phyloP scores from a whole-genome alignment of 306 rosid genomes.

The Pterocarpus macrocarpus region DNA sequence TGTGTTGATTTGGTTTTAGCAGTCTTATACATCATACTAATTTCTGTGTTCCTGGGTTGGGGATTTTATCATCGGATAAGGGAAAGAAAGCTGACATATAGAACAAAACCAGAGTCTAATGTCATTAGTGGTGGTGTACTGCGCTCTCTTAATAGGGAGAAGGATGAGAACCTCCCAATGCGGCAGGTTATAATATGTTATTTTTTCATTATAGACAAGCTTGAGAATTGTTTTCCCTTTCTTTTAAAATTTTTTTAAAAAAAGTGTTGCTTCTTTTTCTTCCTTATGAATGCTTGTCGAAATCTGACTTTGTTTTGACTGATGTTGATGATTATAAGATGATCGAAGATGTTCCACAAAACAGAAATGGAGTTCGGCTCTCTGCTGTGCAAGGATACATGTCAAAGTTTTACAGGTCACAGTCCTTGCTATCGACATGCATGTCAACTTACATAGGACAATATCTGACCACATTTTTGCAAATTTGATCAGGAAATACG shows the following conservation, averaged over 20 bases:
- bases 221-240: conserved; percentile 39
- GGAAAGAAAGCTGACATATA: conserved; percentile 62
- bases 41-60: conserved; percentile 85
- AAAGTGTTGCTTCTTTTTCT: conserved; percentile 19
- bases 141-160: conserved; percentile 66
- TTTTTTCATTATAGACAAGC: conserved; percentile 30
- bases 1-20: conserved; percentile 79
- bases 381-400: conserved; percentile 93
- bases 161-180: conserved; percentile 80
- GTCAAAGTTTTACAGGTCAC: conserved; percentile 84
- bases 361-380: conserved; percentile 66
- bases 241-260: conserved; percentile 3
- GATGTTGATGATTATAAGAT: conserved; percentile 59
- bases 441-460: conserved; percentile 38
- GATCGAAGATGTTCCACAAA: conserved; percentile 71
- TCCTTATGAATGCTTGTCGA: conserved; percentile 35
- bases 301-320: conserved; percentile 39
- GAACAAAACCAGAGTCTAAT: conserved; percentile 64
- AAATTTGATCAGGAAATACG: conserved; percentile 77
- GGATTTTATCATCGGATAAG: conserved; percentile 67
- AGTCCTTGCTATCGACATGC: conserved; percentile 41
- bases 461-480: conserved; percentile 50
- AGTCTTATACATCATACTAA: conserved; percentile 71
- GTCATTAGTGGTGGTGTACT: conserved; percentile 56
- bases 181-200: conserved; percentile 72